These are phyloP conservation scores for Geranium incanum DNA, from an alignment of 441 rosid genomes.

Conservation along the genomic window DNA sequence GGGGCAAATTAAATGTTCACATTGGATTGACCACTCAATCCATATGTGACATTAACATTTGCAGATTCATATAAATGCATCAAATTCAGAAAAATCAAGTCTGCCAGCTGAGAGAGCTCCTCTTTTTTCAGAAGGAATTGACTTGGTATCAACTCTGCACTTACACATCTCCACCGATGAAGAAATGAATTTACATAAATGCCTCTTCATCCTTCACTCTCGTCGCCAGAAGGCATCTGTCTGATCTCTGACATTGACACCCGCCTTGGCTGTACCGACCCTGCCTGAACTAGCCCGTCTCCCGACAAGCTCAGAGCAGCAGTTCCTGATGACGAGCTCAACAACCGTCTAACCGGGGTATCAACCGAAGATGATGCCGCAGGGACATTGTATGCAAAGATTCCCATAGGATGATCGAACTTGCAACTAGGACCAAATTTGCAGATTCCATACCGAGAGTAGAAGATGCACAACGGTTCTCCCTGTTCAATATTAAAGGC, in stretches of 20 bases:
- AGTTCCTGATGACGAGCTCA: constrained; percentile 53
- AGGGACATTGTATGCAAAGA: constrained; percentile 57
- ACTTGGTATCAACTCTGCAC: constrained; percentile 45
- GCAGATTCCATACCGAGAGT: constrained; percentile 93
- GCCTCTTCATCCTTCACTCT: constrained; percentile 30
- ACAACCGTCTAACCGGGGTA: constrained; percentile 39
- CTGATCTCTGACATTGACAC: constrained; percentile 70
- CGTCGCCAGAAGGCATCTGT: constrained; percentile 68
- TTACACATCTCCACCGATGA: constrained; percentile 51
- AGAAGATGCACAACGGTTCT: constrained; percentile 87
- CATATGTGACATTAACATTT: constrained; percentile 37
- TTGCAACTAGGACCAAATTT: constrained; percentile 99
- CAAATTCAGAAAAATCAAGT: constrained; percentile 34
- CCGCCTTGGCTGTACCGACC: constrained; percentile 50
- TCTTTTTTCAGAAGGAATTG: constrained; percentile 25
- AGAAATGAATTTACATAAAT: constrained; percentile 59
- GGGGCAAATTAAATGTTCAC: constrained; percentile 43
- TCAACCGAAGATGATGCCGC: constrained; percentile 56
- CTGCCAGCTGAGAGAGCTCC: constrained; percentile 35
- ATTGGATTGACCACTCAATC: constrained; percentile 28
- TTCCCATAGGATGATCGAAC: constrained; percentile 94
- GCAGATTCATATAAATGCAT: constrained; percentile 43
- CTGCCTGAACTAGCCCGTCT: constrained; percentile 66
- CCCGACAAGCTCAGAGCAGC: constrained; percentile 42
- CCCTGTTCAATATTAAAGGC: constrained; percentile 49